Percentiles rank a stretch among this genome's conserved stretches.
Conservation (phyloP, 2,329 filamentous ascomycete species). For the Colletotrichum cordylinicola region DNA sequence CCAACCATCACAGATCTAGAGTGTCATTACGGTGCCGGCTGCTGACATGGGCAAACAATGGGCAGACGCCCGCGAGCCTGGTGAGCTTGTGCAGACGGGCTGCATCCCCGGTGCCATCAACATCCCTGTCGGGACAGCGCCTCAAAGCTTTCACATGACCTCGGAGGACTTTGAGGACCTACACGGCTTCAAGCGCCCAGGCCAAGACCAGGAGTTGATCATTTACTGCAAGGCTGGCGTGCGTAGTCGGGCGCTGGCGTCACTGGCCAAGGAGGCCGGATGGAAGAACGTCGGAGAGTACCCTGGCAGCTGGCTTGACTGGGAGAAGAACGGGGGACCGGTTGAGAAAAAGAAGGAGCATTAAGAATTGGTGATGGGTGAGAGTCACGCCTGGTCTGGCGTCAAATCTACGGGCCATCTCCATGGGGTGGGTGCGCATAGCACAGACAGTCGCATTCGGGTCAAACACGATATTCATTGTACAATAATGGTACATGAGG, state of each 20-base stretch:
- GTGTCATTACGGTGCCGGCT: background rate
- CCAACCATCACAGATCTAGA: background rate
- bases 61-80: constrained; percentile 74
- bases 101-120: constrained; percentile 83
- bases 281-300: constrained; percentile 78
- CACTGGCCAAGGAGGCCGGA: constrained; percentile 77
- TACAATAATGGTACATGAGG: constrained; percentile 13
- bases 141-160: constrained; percentile 80
- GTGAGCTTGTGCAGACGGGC: constrained; percentile 68
- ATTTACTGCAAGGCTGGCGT: constrained; percentile 97
- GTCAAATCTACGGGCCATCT: background rate
- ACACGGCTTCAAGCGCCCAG: constrained; percentile 77
- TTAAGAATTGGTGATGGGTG: background rate
- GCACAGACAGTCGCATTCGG: background rate
- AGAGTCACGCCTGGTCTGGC: background rate
- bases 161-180: constrained; percentile 82
- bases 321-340: constrained; percentile 75
- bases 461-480: constrained; percentile 13
- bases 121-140: constrained; percentile 77
- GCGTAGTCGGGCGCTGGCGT: constrained; percentile 77
- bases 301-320: constrained; percentile 81
- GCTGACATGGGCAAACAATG: background rate
- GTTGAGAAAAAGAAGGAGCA: constrained; percentile 42
- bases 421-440: background rate
- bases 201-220: constrained; percentile 64